Evolutionary conservation across 2,329 filamentous ascomycete genomes (phyloP), one percentile per base, ranked within the genome.

Genomic region (Calonectria ilicicola): DNA sequence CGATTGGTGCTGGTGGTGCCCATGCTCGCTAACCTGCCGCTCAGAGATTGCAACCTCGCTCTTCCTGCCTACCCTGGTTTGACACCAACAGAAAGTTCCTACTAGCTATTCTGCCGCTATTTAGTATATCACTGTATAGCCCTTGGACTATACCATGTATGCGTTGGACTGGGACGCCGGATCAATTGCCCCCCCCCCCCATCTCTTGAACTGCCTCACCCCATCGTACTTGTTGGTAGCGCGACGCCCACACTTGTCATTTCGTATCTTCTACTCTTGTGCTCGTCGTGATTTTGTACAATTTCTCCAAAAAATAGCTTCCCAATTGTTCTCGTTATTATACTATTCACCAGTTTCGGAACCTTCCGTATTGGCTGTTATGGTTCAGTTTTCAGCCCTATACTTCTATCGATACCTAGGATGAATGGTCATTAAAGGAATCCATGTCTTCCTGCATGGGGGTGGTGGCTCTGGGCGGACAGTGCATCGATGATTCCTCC

Each of bases 1-100:
- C 80, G 78, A 80, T 79, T 80, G 78, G 78, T 47, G 72, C 65
- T 56, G 51, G 69, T 71, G 72, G 78, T 73, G 71, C 72, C 77
- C 77, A 78, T 73, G 72, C 72, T 71, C 64, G 65, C 74, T 72
- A 74, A 62, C 73, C 40, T 67, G 63, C 66, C 60, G 65, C 67
- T 70, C 65, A 76, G 70, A 78, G 70, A 79, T 75, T 70, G 69
- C 46, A 47, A 70, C 72, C 69, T 72, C 26, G 67, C 72, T 67
- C 69, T 68, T 65, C 53, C 58, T 60, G 19, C 62, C 35, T 69
- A 69, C 21, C 46, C 53, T 75, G 67, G 68, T 72, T 73, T 56
- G 46, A 69, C 29, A 29, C 27, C n/a, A 38, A 26, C 51, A 21
- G 44, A 65, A 70, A 62, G 47, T 62, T 42, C 66, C 35, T 65